Evolutionary conservation across 2,329 filamentous ascomycete genomes (phyloP), one percentile per base, ranked within the genome.

Genomic region (Colletotrichum sp.): DNA sequence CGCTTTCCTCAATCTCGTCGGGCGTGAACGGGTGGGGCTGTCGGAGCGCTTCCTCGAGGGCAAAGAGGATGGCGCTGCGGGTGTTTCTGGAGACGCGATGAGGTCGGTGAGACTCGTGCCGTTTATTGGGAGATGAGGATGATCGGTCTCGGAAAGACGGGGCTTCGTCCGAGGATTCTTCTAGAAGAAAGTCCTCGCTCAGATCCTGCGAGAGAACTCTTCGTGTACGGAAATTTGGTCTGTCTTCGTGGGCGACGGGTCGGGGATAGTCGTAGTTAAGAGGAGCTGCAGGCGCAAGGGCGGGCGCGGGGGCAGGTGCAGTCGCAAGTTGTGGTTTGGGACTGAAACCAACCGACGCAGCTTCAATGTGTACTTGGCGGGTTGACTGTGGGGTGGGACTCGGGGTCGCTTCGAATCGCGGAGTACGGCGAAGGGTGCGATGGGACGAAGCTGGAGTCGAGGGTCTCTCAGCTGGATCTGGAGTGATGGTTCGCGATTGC

Each of bases 11-110:
- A 75, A 93, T 89, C 78, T 93, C 86, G 83, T 98, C 95, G 29
- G 94, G 90, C 11, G 95, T 97, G 84, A 98, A 97, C 63, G 91
- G 87, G 77, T 95, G 90, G 3, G 96, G 95, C 61, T 93, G 90
- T 78, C 96, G 93, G 77, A 98, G 89, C 47, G 95, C 95, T 86
- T 97, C 95, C 87, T 98, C 96, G 71, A 98, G 91, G 47, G 95
- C 92, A 87, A 94, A 98, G 79, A 98, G 93, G 81, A 99, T 96
- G 47, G 97, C 96, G 83, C 94, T 94, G 76, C 95, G 94, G 61
- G 95, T 98, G 77, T 94, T 92, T 78, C 91, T 93, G 62, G 95
- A 98, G 83, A 98, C 93, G 79, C 91, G 92, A 75, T 87, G 86
- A 75, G 89, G 87, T 55, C 86, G 83, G 68, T 85, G 82, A 65